Conservation (phyloP, 129 eudicot species). For the Rutidosis leptorrhynchoides region DNA sequence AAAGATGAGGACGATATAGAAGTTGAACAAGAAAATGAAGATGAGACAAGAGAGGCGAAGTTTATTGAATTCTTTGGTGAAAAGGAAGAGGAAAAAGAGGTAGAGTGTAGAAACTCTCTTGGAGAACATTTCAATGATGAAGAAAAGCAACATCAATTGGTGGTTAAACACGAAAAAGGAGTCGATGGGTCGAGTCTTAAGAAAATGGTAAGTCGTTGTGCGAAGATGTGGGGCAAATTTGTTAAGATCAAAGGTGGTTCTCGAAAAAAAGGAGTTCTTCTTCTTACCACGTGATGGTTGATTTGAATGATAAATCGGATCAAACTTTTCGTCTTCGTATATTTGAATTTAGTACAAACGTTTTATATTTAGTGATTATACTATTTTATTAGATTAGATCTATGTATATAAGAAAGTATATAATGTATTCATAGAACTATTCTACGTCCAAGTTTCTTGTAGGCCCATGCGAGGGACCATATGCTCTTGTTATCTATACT, state of each 20-base stretch:
- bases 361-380: background rate
- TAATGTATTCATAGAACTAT: background rate
- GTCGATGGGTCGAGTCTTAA: slow-evolving; percentile 31
- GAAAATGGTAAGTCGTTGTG: slow-evolving; percentile 47
- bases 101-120: slow-evolving; percentile 30
- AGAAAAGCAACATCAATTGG: slow-evolving; percentile 43
- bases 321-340: slow-evolving; percentile 1
- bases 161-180: slow-evolving; percentile 42
- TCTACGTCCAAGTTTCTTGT: background rate
- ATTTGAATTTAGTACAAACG: slow-evolving; percentile 7
- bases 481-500: background rate
- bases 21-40: slow-evolving; percentile 17
- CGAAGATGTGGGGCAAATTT: slow-evolving; percentile 41
- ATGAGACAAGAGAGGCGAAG: slow-evolving; percentile 26
- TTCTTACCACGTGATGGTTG: slow-evolving; percentile 30
- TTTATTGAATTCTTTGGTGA: slow-evolving; percentile 16
- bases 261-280: slow-evolving; percentile 34
- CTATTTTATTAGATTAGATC: too few species aligned
- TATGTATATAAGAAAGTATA: background rate
- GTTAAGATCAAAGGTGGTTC: slow-evolving; percentile 55
- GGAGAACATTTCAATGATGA: slow-evolving; percentile 54
- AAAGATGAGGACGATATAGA: slow-evolving; percentile 16
- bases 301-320: background rate
- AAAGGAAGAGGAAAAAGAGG: slow-evolving; percentile 29
- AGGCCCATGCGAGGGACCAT: background rate